phyloP scores from a whole-genome alignment of 78 protist species.

The Dictyostelium purpureum region DNA sequence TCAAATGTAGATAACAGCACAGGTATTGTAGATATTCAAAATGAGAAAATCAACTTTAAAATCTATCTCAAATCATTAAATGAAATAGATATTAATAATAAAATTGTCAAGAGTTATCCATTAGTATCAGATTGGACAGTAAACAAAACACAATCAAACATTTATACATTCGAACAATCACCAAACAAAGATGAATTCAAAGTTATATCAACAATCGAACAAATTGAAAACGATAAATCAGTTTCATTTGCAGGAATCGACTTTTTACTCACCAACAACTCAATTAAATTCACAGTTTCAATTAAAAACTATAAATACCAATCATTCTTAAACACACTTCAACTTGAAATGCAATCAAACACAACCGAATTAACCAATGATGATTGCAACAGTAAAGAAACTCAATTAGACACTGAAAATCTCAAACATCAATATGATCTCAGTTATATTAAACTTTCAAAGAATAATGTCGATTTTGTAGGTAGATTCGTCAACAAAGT shows the following conservation, averaged over 20 bases:
- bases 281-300: conserved; percentile 6
- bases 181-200: neutral
- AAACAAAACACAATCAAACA: neutral
- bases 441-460: neutral
- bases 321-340: conserved; percentile 7
- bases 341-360: neutral
- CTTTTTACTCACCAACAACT: neutral
- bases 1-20: neutral
- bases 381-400: neutral
- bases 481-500: conserved; percentile 2
- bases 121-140: neutral
- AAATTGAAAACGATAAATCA: neutral
- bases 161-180: neutral
- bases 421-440: neutral
- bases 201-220: neutral
- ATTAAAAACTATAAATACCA: conserved; percentile 2
- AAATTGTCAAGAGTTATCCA: neutral
- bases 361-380: neutral
- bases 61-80: neutral
- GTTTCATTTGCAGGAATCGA: conserved; percentile 31
- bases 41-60: neutral
- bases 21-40: neutral
- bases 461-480: neutral
- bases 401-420: neutral
- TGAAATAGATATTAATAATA: neutral